Percentiles rank a stretch among this genome's conserved stretches.
Conservation (phyloP, 2,329 filamentous ascomycete genomes). For the Pestalotiopsis sp. region DNA sequence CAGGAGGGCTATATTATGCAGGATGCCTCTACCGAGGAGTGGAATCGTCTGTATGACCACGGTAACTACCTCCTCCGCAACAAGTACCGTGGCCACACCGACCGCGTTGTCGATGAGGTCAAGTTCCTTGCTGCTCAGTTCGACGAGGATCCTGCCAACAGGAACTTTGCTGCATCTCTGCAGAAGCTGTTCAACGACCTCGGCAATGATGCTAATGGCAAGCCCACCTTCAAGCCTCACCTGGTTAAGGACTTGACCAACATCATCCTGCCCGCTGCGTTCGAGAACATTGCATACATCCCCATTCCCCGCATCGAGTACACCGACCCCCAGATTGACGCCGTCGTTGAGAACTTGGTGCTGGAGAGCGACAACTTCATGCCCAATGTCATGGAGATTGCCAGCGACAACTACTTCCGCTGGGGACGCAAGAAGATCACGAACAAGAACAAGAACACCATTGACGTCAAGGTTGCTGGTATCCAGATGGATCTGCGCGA, state of each 20-base stretch:
- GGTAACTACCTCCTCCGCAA: conserved; percentile 86
- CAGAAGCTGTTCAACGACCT: conserved; percentile 85
- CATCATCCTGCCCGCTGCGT: conserved; percentile 79
- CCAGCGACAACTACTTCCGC: conserved; percentile 91
- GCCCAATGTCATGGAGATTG: conserved; percentile 87
- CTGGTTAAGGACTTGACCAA: conserved; percentile 86
- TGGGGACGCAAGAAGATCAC: conserved; percentile 88
- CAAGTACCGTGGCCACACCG: conserved; percentile 83
- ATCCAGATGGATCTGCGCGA: conserved; percentile 91
- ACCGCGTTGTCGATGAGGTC: conserved; percentile 84
- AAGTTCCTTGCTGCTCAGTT: conserved; percentile 91
- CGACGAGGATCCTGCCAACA: conserved; percentile 84
- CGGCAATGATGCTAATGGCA: conserved; percentile 84
- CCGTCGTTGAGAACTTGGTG: conserved; percentile 90
- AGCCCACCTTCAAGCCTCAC: conserved; percentile 88
- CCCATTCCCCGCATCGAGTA: conserved; percentile 95
- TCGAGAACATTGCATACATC: conserved; percentile 87
- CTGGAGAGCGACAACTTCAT: conserved; percentile 96
- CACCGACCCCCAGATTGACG: conserved; percentile 80
- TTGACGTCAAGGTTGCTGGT: conserved; percentile 84
- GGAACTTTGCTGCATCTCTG: conserved; percentile 72
- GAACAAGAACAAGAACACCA: conserved; percentile 77
- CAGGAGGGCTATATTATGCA: conserved; percentile 91
- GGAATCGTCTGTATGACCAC: conserved; percentile 82
- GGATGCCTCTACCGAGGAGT: conserved; percentile 76